These are phyloP conservation scores for Eimeria necatrix DNA, from an alignment of 169 alveolate species.

Conservation along the genomic window DNA sequence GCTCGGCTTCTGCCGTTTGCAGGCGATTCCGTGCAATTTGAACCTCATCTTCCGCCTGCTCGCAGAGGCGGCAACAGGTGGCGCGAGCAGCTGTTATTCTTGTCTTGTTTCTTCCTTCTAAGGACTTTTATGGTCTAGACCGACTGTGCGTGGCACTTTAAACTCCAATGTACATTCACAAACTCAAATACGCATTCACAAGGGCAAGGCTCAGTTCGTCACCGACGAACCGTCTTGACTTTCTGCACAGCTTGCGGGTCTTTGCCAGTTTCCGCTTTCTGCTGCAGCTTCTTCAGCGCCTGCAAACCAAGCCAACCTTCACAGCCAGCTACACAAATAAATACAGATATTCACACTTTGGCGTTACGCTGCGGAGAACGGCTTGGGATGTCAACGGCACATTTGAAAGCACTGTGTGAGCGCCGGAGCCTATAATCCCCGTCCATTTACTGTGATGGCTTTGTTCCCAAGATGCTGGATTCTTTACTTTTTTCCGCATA, in stretches of 20 bases:
- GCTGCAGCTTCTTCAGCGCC: slow-evolving; percentile 40
- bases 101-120: not conserved
- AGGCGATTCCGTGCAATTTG: slow-evolving; percentile 33
- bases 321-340: not conserved
- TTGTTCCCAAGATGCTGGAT: no score
- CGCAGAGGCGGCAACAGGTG: not conserved
- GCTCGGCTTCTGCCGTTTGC: slow-evolving; percentile 58
- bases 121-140: no score
- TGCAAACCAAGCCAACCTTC: not conserved
- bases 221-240: slow-evolving; percentile 7
- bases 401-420: no score
- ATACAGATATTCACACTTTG: not conserved
- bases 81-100: not conserved
- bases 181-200: not conserved
- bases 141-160: no score
- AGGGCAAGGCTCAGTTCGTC: not conserved
- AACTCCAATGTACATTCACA: not conserved
- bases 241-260: slow-evolving; percentile 39
- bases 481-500: no score
- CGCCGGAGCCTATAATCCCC: no score
- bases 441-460: no score
- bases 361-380: no score
- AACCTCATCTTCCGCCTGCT: slow-evolving; percentile 61
- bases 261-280: slow-evolving; percentile 43
- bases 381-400: no score